Base-by-base conservation (phyloP, 331 rosid species). In the Stylosanthes scabra region DNA sequence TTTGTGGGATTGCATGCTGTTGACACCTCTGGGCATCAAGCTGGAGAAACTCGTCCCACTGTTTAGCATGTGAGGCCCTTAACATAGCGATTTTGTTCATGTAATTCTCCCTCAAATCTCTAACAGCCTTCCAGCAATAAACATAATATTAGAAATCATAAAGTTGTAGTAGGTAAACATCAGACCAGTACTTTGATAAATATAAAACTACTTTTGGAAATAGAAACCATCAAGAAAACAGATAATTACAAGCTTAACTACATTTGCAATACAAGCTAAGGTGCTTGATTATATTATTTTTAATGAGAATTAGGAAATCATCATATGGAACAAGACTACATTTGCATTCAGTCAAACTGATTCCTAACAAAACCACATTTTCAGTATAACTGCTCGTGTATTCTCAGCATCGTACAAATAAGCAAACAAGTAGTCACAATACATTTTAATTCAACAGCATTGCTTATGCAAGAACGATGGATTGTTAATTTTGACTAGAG, bases 1-100 rank as follows among this genome's bases (percentile, higher is more conserved):
- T 72, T 78, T 83, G 96, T 80, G 85, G 97, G 66, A 78, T 80
- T 70, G 89, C 74, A 76, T 88, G 96, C 79, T 87, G 97, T 80
- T 90, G 96, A 58, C 74, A 86, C 82, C 86, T 92, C 83, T 86
- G 97, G 55, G 84, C 77, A 77, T 90, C 97, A 88, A 87, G 79
- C 84, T 84, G 88, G 79, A 90, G 92, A 85, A 95, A 92, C 34
- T 90, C 92, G 14, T 90, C 97, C 98, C 98, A 92, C 70, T 87
- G 93, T 80, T 87, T 88, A 50, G 96, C 67, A 67, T 90, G 99
- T 37, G 80, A 73, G 5, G 75, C 83, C 83, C 92, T 92, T 90
- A 92, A 46, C 75, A 71, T 58, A 68, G 92, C 88, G 80, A 88
- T 70, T 83, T 90, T 87, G 87, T 79, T 88, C 90, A 84, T 72